These are phyloP conservation scores for Pholiota adiposa DNA, from an alignment of 1,284 basidiomycete species.

Conservation along the genomic window DNA sequence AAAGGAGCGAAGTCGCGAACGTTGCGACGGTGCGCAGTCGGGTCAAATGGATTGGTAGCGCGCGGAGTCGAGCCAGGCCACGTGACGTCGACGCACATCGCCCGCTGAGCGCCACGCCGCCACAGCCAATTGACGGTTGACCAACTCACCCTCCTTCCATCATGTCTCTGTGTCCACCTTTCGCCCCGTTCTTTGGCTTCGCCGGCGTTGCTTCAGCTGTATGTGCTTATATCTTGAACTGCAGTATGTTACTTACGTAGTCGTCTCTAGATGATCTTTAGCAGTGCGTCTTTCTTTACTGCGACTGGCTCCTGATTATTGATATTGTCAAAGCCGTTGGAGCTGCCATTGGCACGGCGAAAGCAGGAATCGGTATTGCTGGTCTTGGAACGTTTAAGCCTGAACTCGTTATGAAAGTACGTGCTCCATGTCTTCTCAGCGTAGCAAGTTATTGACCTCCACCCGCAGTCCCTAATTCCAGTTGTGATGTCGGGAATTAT, in stretches of 20 bases:
- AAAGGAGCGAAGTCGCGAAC: not conserved
- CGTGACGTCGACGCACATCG: slow-evolving; percentile 10
- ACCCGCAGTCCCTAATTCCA: slow-evolving; percentile 81
- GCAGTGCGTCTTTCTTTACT: slow-evolving; percentile 54
- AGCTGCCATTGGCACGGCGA: slow-evolving; percentile 96
- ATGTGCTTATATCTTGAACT: slow-evolving; percentile 30
- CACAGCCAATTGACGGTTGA: not conserved
- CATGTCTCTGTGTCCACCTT: slow-evolving; percentile 77
- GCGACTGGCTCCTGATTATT: slow-evolving; percentile 9
- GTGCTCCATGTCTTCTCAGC: slow-evolving; percentile 22
- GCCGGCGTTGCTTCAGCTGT: slow-evolving; percentile 84
- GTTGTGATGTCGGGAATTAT: slow-evolving; percentile 90
- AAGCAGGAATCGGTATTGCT: slow-evolving; percentile 97
- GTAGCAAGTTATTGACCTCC: not conserved
- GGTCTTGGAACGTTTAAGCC: slow-evolving; percentile 94
- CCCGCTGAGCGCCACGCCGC: not conserved
- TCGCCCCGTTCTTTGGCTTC: slow-evolving; percentile 86
- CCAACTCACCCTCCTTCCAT: slow-evolving; percentile 16
- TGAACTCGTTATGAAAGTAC: slow-evolving; percentile 97
- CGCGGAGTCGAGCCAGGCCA: too few species aligned
- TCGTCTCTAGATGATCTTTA: slow-evolving; percentile 76
- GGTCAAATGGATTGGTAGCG: not conserved
- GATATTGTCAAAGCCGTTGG: slow-evolving; percentile 68
- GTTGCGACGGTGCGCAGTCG: not conserved
- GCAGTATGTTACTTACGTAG: slow-evolving; percentile 7